phyloP scores from a whole-genome alignment of 1,284 basidiomycete species.

The Tremellales sp. region DNA sequence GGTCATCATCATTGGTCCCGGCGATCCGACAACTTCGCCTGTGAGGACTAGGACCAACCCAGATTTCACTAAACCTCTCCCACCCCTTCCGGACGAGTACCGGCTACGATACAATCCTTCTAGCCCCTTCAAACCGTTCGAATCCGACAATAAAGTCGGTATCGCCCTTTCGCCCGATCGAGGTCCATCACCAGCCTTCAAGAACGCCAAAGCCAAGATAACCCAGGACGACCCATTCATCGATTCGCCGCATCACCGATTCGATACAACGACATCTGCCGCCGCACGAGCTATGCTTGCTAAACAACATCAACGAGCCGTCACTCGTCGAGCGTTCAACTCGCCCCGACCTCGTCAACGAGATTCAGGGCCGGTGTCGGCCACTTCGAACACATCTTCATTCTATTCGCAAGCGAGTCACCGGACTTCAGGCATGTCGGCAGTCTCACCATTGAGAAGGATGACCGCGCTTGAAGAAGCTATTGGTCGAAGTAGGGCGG shows the following conservation, averaged over 20 bases:
- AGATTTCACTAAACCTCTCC: slow-evolving; percentile 28
- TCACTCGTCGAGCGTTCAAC: slow-evolving; percentile 36
- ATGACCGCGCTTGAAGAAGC: slow-evolving; percentile 30
- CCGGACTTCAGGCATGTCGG: slow-evolving; percentile 5
- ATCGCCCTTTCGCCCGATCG: slow-evolving; percentile 27
- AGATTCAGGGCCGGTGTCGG: background rate
- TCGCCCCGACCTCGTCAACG: slow-evolving; percentile 13
- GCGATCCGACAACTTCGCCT: background rate
- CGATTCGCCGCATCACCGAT: background rate
- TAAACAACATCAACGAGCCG: slow-evolving; percentile 36
- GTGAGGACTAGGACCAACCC: background rate
- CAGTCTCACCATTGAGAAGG: slow-evolving; percentile 6
- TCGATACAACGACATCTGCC: slow-evolving; percentile 10
- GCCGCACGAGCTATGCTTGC: slow-evolving; percentile 34
- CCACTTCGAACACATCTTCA: slow-evolving; percentile 5
- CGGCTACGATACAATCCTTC: background rate
- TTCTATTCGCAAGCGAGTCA: slow-evolving; percentile 9
- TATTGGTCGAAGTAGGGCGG: slow-evolving; percentile 23
- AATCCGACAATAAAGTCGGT: slow-evolving; percentile 25
- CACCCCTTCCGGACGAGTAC: slow-evolving; percentile 15
- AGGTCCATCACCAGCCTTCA: background rate
- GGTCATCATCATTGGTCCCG: slow-evolving; percentile 13
- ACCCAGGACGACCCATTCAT: slow-evolving; percentile 1
- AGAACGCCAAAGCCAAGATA: background rate
- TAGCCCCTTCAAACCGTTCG: background rate